These are phyloP conservation scores for Halenospora varia DNA, from an alignment of 495 filamentous ascomycete genomes.

Conservation along the genomic window DNA sequence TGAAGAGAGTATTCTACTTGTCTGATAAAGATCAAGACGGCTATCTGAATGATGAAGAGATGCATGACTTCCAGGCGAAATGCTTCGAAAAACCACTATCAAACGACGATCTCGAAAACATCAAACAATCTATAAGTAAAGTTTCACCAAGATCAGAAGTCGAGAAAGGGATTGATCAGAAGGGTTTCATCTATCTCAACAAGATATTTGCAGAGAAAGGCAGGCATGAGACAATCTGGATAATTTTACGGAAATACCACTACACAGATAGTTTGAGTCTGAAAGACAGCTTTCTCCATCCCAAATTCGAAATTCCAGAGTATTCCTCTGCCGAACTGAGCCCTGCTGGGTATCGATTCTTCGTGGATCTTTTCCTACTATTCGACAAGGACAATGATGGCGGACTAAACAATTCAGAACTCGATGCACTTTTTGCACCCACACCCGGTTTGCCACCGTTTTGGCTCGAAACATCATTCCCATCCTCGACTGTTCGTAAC, in stretches of 20 bases:
- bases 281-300: conserved; percentile 86
- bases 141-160: conserved; percentile 56
- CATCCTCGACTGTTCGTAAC: conserved; percentile 89
- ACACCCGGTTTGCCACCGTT: conserved; percentile 83
- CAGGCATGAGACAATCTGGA: conserved; percentile 97
- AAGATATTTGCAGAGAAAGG: conserved; percentile 96
- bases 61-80: conserved; percentile 83
- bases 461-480: conserved; percentile 84
- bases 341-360: conserved; percentile 92
- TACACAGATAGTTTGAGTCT: conserved; percentile 92
- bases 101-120: conserved; percentile 75
- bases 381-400: conserved; percentile 98
- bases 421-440: conserved; percentile 84
- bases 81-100: conserved; percentile 84
- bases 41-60: conserved; percentile 85
- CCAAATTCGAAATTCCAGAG: conserved; percentile 88
- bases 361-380: conserved; percentile 90
- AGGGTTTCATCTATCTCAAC: conserved; percentile 83
- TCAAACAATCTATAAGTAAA: conserved; percentile 80
- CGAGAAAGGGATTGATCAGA: conserved; percentile 70
- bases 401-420: conserved; percentile 79
- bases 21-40: conserved; percentile 96
- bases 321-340: conserved; percentile 91
- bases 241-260: conserved; percentile 90
- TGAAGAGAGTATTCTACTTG: conserved; percentile 89